A percentile compares a stretch with the other conserved stretches of the same genome.
These are phyloP conservation scores for Eutypa lata DNA, from an alignment of 2,329 filamentous ascomycete genomes.

Conservation along the genomic window DNA sequence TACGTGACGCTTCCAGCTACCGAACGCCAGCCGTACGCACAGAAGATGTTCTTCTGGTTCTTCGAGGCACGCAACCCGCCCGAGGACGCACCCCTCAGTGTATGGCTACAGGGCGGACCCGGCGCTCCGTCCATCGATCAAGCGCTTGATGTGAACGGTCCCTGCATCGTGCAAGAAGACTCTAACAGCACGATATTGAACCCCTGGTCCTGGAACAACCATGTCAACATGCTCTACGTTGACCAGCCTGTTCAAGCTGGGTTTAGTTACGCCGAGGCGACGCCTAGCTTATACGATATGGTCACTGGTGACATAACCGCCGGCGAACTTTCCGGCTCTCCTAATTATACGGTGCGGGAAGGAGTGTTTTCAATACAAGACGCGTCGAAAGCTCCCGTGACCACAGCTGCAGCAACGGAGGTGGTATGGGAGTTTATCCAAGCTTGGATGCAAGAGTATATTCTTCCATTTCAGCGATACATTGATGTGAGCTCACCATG, in stretches of 20 bases:
- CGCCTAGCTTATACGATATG: slow-evolving; percentile 22
- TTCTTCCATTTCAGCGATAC: background rate
- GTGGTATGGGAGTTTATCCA: slow-evolving; percentile 55
- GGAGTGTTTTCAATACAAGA: slow-evolving; percentile 47
- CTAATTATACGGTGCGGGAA: slow-evolving; percentile 6
- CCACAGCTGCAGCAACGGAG: slow-evolving; percentile 46
- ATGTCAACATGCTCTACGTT: slow-evolving; percentile 63
- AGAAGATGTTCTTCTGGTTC: slow-evolving; percentile 43
- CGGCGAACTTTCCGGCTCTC: slow-evolving; percentile 1
- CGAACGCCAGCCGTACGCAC: slow-evolving; percentile 40
- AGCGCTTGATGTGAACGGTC: slow-evolving; percentile 50
- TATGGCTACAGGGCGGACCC: slow-evolving; percentile 60
- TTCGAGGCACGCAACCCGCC: slow-evolving; percentile 26
- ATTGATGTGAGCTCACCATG: background rate
- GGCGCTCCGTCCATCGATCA: slow-evolving; percentile 53
- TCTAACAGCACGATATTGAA: slow-evolving; percentile 49
- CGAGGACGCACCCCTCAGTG: slow-evolving; percentile 38
- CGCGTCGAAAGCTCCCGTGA: slow-evolving; percentile 39
- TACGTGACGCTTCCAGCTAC: slow-evolving; percentile 52
- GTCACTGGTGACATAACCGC: slow-evolving; percentile 6
- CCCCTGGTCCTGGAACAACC: slow-evolving; percentile 59
- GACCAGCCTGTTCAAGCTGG: slow-evolving; percentile 48
- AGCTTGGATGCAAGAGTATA: slow-evolving; percentile 48
- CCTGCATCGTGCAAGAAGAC: slow-evolving; percentile 48
- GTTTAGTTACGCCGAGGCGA: slow-evolving; percentile 26